Evolutionary conservation across 495 filamentous ascomycete species (phyloP), one percentile per base, ranked within the genome.

Genomic region (Pseudotulostoma volvatum): DNA sequence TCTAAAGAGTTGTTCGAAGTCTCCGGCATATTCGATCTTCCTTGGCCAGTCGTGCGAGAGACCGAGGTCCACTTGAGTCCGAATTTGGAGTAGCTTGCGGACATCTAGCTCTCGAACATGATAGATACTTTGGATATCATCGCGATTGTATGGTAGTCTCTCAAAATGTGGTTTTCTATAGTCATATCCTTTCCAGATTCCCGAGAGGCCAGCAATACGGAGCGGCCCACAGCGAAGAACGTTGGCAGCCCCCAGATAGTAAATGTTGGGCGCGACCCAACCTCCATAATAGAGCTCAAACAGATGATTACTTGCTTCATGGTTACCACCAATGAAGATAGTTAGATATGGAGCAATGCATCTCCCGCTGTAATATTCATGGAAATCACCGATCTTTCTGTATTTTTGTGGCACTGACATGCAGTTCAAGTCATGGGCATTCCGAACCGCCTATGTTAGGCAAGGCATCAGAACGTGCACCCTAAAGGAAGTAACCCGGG

Each of bases 181-280:
- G 54, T 93, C 76, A 48, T 77, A 79, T 1, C 70, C 73, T 50
- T 93, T 93, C 78, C 84, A 95, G 41, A 96, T 97, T 3, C 90
- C 92, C 16, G 80, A 84, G 59, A 96, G 64, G 0, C 77, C 86
- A n/a, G 81, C 80, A 42, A 97, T 93, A 2, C 90, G 77, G 14
- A 96, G 57, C 1, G 79, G 74, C 2, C 87, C 87, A 35, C 84
- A 68, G 11, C 79, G 77, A 4, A 97, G 48, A 7, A 95, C 76
- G 47, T 87, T 92, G 18, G 90, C 82, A 9, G 86, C 85, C 31
- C 90, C 90, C 47, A 96, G 57, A 61, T 93, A 97, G 64, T 92
- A 97, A 37, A 97, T 97, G 38, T 88, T 93, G 13, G 82, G 86
- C 1, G 88, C 88, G 1, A 84, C 90, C 90, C 90, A 97, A 28